Evolutionary conservation across 257 asterid genomes (phyloP).

Genomic region (Thymus quinquecostatus): DNA sequence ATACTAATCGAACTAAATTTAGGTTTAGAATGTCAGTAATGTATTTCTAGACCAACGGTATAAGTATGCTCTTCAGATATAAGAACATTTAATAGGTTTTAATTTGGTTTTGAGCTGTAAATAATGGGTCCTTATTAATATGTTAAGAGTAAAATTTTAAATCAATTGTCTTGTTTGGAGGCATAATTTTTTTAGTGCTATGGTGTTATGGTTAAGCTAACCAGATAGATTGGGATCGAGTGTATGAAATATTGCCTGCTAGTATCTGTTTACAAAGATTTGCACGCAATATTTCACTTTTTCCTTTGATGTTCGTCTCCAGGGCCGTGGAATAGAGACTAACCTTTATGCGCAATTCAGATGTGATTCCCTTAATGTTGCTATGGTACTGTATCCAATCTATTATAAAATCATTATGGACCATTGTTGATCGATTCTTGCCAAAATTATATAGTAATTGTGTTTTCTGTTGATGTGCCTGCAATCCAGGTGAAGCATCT

Average conservation of each 20-base stretch:
- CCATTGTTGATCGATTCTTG: conserved; percentile 12
- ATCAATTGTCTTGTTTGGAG: too few relatives aligned
- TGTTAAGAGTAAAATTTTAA: not conserved
- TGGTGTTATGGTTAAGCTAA: not conserved
- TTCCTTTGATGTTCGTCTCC: conserved; percentile 25
- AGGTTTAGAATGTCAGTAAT: not conserved
- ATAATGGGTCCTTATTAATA: not conserved
- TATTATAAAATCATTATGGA: not conserved
- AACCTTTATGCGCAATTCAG: conserved; percentile 90
- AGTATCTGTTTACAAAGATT: not conserved
- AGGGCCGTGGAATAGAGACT: conserved; percentile 99
- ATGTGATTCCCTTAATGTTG: conserved; percentile 92
- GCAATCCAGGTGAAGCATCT: conserved; percentile 84
- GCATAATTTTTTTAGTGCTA: too few relatives aligned
- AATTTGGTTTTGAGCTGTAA: not conserved
- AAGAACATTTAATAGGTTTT: not conserved
- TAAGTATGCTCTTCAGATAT: not conserved
- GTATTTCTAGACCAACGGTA: conserved; percentile 7
- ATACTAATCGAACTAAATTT: conserved; percentile 7
- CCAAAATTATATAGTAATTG: not conserved
- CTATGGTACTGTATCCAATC: conserved; percentile 62
- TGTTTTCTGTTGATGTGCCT: conserved; percentile 18
- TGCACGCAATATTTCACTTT: not conserved
- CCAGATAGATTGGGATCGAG: not conserved
- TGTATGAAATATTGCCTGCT: too few relatives aligned